Evolutionary conservation across 805 yeast genomes (phyloP), one percentile per base, ranked within the genome.

Genomic region (Komagataella populi): DNA sequence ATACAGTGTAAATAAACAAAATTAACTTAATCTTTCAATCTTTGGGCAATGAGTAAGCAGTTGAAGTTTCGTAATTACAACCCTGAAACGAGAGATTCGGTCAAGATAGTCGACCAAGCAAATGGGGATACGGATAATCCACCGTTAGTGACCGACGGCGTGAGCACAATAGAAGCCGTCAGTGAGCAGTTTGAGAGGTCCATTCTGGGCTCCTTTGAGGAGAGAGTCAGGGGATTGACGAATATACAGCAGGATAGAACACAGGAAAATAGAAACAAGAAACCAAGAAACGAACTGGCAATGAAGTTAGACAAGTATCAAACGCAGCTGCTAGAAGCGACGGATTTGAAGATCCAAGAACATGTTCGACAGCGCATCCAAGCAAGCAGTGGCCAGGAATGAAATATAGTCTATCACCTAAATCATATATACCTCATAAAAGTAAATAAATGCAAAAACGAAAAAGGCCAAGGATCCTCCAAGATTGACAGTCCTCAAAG

Each of bases 391-490:
- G 30, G 23, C 14, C 39, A 30, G 8, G 14, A 30, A 16, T 12
- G 17, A 20, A 20, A 20, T 46, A 52, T 36, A 16, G 46, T 30
- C 43, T 7, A 36, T n/a, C 45, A 36, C 17, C 45, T 43, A 23
- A 20, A 20, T 20, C 23, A 23, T 20, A 24, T 49, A 49, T 48
- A 89, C 91, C 59, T 84, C 87, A 63, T 78, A 77, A 56, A 91
- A 76, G 66, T 93, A 93, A 63, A 88, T 67, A 43, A 89, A 59
- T 6, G 96, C 81, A 67, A 93, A 93, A 18, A 87, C 63, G 56
- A 89, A 76, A 70, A 93, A 93, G 6, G 96, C 91, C 50, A 73
- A 66, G 6, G 97, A 86, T 46, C 99, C 99, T 49, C 93, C 89
- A 49, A 93, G 69, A 1, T 98, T 89, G 55, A 93, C 91, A 43